phyloP scores from a whole-genome alignment of 78 protist genomes.

The Corallochytrium limacisporum region DNA sequence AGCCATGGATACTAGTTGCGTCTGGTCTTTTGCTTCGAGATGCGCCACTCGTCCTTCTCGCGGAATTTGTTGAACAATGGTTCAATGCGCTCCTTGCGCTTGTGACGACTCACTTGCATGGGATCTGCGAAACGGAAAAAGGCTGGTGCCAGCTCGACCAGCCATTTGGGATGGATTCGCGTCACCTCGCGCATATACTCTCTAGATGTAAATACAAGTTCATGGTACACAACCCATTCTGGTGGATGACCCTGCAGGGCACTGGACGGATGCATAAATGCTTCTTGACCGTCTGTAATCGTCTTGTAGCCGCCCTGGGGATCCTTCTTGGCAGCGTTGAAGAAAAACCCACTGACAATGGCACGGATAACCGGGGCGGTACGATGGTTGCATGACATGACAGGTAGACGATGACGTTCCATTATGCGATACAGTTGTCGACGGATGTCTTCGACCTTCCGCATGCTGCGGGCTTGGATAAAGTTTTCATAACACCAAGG shows the following conservation, averaged over 20 bases:
- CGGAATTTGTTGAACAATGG: conserved; percentile 76
- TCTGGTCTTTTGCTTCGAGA: conserved; percentile 23
- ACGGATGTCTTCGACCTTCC: conserved; percentile 90
- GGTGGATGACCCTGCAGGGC: conserved; percentile 84
- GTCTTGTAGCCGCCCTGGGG: conserved; percentile 92
- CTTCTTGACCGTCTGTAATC: conserved; percentile 56
- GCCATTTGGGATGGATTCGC: conserved; percentile 90
- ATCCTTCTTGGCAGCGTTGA: conserved; percentile 89
- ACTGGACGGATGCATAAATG: conserved; percentile 87
- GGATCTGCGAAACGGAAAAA: conserved; percentile 72
- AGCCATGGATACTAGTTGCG: too few relatives aligned
- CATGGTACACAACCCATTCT: conserved; percentile 84
- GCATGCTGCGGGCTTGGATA: conserved; percentile 71
- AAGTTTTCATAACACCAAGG: conserved; percentile 95
- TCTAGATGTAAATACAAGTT: conserved; percentile 84
- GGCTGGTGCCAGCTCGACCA: conserved; percentile 84
- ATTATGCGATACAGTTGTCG: conserved; percentile 86
- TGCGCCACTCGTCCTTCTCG: conserved; percentile 79
- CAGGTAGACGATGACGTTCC: conserved; percentile 72
- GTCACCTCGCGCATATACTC: conserved; percentile 93
- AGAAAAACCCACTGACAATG: conserved; percentile 83
- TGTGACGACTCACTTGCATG: conserved; percentile 32
- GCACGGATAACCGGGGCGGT: too few relatives aligned
- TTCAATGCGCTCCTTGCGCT: conserved; percentile 73
- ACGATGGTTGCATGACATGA: too few relatives aligned